Conservation (phyloP, 2,329 filamentous ascomycete genomes). For the Huntiella savannae region DNA sequence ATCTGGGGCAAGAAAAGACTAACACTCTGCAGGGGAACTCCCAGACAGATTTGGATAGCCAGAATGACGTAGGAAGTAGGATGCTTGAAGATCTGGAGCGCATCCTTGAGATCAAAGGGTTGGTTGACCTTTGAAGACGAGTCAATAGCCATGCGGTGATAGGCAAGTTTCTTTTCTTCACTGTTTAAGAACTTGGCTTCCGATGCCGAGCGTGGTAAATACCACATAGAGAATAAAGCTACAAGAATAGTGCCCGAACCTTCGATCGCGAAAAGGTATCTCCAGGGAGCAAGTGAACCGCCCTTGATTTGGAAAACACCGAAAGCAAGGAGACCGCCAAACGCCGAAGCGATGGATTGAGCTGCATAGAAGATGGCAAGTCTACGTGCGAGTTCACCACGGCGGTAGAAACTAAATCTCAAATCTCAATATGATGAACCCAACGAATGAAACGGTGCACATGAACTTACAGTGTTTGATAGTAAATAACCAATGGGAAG, state of each 20-base stretch:
- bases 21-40: constrained; percentile 37
- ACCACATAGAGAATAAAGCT: constrained; percentile 46
- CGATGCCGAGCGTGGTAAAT: constrained; percentile 44
- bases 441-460: not conserved
- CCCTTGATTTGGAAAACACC: constrained; percentile 28
- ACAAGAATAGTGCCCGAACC: constrained; percentile 39
- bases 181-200: constrained; percentile 45
- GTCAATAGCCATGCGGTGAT: constrained; percentile 57
- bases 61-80: constrained; percentile 31
- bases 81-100: constrained; percentile 31
- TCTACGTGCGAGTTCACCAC: constrained; percentile 25
- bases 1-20: constrained; percentile 36
- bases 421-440: constrained; percentile 19
- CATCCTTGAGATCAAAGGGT: constrained; percentile 30
- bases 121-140: constrained; percentile 43
- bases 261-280: constrained; percentile 36
- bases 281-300: constrained; percentile 23
- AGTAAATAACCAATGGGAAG: constrained; percentile 35
- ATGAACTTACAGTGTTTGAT: constrained; percentile 19
- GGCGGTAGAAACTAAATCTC: constrained; percentile 26
- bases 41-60: constrained; percentile 37
- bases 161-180: constrained; percentile 49
- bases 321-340: constrained; percentile 28
- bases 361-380: constrained; percentile 56
- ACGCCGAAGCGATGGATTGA: constrained; percentile 49